phyloP scores from a whole-genome alignment of 345 rosid species.

The Xanthoceras sorbifolium region DNA sequence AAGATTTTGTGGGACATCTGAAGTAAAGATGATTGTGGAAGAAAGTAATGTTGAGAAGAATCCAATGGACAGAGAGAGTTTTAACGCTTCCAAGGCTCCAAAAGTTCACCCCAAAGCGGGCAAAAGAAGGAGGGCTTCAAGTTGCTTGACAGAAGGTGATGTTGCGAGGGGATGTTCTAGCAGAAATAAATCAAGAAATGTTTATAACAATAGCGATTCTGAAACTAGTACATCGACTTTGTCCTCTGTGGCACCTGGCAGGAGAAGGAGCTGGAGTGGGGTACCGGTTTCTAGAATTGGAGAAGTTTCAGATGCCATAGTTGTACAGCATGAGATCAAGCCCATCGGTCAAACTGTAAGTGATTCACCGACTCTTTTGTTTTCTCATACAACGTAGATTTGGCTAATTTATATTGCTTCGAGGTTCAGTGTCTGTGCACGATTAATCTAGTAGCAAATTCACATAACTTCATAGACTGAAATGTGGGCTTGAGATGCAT shows the following conservation, averaged over 20 bases:
- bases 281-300: slow-evolving; percentile 23
- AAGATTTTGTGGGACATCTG: slow-evolving; percentile 41
- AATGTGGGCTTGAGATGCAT: neutral
- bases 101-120: too few relatives aligned
- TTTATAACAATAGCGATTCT: slow-evolving; percentile 39
- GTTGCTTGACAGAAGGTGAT: slow-evolving; percentile 14
- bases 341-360: slow-evolving; percentile 32
- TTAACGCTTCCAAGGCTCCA: slow-evolving; percentile 27
- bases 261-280: slow-evolving; percentile 56
- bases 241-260: slow-evolving; percentile 25
- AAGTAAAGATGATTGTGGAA: slow-evolving; percentile 25
- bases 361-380: neutral
- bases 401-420: neutral
- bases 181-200: slow-evolving; percentile 23
- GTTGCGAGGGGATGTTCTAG: slow-evolving; percentile 15
- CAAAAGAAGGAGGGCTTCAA: too few relatives aligned
- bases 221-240: slow-evolving; percentile 36
- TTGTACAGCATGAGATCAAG: slow-evolving; percentile 37
- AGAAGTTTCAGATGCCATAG: slow-evolving; percentile 32
- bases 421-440: neutral
- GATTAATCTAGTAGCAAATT: neutral
- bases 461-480: neutral
- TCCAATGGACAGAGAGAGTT: slow-evolving; percentile 28
- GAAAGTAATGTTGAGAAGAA: slow-evolving; percentile 21
- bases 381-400: neutral